These are phyloP conservation scores for Ophiosphaerella korrae DNA, from an alignment of 2,329 filamentous ascomycete species.

Conservation along the genomic window DNA sequence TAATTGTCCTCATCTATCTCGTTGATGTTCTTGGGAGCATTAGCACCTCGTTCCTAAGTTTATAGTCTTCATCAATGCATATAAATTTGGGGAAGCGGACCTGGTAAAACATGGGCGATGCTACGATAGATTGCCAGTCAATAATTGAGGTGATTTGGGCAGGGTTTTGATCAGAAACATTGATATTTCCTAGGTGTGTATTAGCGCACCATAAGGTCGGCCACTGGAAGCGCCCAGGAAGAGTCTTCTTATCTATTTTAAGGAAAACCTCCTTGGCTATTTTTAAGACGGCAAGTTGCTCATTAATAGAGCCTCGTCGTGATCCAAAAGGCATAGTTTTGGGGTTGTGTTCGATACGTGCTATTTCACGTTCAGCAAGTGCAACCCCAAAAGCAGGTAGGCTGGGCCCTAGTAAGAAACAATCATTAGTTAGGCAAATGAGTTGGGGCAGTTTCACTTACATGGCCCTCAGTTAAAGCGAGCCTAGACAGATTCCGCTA, in stretches of 20 bases:
- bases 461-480: no score
- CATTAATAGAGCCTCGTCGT: no score
- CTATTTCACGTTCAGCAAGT: no score
- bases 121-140: constrained; percentile 30
- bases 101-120: constrained; percentile 24
- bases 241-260: constrained; percentile 7
- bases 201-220: constrained; percentile 37
- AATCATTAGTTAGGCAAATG: no score
- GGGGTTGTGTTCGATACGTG: no score
- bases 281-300: constrained; percentile 4
- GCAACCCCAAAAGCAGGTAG: no score
- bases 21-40: constrained; percentile 12
- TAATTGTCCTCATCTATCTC: constrained; percentile 13
- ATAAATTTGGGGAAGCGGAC: constrained; percentile 24
- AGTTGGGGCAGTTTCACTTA: no score
- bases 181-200: constrained; percentile 48
- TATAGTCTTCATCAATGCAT: constrained; percentile 17
- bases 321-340: no score
- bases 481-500: no score
- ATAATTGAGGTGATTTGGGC: constrained; percentile 25
- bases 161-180: constrained; percentile 21
- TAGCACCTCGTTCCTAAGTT: constrained; percentile 5
- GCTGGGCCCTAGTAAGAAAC: no score
- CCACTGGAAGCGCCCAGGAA: constrained; percentile 5
- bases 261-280: constrained; percentile 18